phyloP scores from a whole-genome alignment of 2,329 filamentous ascomycete species.

The Talaromyces sp. region DNA sequence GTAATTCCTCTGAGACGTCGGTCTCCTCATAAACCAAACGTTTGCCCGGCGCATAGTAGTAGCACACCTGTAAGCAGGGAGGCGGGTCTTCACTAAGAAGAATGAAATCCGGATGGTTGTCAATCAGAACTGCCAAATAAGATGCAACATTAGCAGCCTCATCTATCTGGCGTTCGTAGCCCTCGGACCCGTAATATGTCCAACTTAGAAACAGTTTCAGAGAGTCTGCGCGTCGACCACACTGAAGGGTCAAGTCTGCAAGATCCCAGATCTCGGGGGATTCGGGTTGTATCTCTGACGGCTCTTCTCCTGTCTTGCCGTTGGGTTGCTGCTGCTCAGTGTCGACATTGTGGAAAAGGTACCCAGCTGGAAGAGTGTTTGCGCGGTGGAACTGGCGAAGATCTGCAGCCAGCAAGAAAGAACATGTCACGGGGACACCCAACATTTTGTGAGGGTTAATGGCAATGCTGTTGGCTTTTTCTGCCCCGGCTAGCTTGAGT shows the following conservation, averaged over 20 bases:
- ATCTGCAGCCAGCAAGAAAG: slow-evolving; percentile 77
- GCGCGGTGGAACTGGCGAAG: slow-evolving; percentile 71
- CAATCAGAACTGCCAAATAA: slow-evolving; percentile 60
- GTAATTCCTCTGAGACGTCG: slow-evolving; percentile 26
- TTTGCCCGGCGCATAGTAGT: slow-evolving; percentile 69
- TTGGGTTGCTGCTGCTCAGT: slow-evolving; percentile 22
- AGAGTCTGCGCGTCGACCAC: slow-evolving; percentile 77
- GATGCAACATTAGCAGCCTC: slow-evolving; percentile 66
- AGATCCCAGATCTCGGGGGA: slow-evolving; percentile 72
- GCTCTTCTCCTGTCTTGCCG: slow-evolving; percentile 17
- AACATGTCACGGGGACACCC: slow-evolving; percentile 83
- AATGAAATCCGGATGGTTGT: slow-evolving; percentile 54
- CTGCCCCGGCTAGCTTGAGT: slow-evolving; percentile 61
- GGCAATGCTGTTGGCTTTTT: slow-evolving; percentile 74
- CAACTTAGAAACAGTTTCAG: slow-evolving; percentile 85
- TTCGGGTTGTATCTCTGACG: slow-evolving; percentile 22
- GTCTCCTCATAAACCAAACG: slow-evolving; percentile 35
- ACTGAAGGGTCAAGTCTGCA: slow-evolving; percentile 88
- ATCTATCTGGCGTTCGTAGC: slow-evolving; percentile 67
- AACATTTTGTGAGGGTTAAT: slow-evolving; percentile 98
- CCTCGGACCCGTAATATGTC: slow-evolving; percentile 77
- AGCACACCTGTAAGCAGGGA: slow-evolving; percentile 90
- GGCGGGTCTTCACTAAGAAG: slow-evolving; percentile 72
- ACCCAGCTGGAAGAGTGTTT: slow-evolving; percentile 82
- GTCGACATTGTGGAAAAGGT: slow-evolving; percentile 65